Base-by-base conservation (phyloP, 2,329 filamentous ascomycete genomes). In the Periconia macrospinosa region DNA sequence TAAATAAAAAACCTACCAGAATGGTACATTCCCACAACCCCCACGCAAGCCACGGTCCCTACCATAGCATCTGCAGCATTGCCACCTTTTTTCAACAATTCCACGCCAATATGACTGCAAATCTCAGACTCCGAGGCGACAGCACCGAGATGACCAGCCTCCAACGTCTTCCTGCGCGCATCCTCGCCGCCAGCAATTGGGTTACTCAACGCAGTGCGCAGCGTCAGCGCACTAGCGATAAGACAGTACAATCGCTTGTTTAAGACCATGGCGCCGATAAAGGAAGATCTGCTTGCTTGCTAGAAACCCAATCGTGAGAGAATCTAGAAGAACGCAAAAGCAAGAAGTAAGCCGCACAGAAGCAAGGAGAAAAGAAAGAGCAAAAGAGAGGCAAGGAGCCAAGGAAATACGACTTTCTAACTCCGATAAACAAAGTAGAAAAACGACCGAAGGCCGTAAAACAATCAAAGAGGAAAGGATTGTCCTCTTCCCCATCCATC, bases 11-110 rank as follows among this genome's bases (percentile, higher is more conserved):
- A 56, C 62, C 51, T 62, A 73, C 71, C 71, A 47, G 70, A 71
- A 51, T 76, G 73, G 56, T 79, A 79, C 76, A 80, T 80, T 52
- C 77, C 77, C 33, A 80, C 68, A 0, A 79, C 76, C 1, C 79
- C 79, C 7, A 80, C 72, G 54, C 79, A 81, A 41, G 78, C 70
- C 6, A 75, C 71, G 2, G 78, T 79, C 6, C 76, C 78, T 8
- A 80, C 77, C 64, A 79, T 62, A 6, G 76, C 76, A 69, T 81
- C 79, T 8, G 78, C 79, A 17, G 79, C 79, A 71, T 78, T 81
- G 10, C 78, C 89, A 17, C 78, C 78, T 40, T 66, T 47, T 52
- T 77, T 73, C 41, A 81, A 61, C n/a, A 79, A 54, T 15, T 76
- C 71, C n/a, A 68, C 76, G 14, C 79, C 79, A 45, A 81, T 77